These are phyloP conservation scores for Sporothrix variecibatus DNA, from an alignment of 2,329 filamentous ascomycete genomes.

Conservation along the genomic window DNA sequence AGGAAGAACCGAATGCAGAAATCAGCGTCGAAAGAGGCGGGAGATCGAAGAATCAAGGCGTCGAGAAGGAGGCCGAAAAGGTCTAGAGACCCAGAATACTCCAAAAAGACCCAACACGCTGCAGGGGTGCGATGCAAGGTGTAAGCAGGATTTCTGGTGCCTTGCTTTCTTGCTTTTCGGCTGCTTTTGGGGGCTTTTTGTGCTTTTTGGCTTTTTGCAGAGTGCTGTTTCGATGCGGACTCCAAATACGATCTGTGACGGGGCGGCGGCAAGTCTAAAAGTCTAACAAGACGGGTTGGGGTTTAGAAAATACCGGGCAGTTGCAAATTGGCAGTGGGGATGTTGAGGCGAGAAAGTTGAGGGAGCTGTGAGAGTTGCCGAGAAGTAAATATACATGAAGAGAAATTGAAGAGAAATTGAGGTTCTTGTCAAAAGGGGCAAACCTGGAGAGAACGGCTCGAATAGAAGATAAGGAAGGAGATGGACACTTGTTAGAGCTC, in stretches of 20 bases:
- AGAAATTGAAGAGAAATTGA: background rate
- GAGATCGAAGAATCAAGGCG: background rate
- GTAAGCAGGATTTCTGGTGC: slow-evolving; percentile 12
- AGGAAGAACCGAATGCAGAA: background rate
- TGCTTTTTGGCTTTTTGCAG: background rate
- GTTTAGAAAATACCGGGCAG: slow-evolving; percentile 9
- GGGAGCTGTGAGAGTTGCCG: background rate
- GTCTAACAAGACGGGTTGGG: background rate
- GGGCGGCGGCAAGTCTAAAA: slow-evolving; percentile 6
- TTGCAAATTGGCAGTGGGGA: background rate
- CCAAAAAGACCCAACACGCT: background rate
- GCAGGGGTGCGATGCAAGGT: slow-evolving; percentile 5
- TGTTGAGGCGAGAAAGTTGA: background rate
- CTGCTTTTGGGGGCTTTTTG: background rate
- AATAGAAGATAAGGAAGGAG: background rate
- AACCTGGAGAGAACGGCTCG: background rate
- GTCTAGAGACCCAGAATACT: background rate
- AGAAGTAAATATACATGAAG: background rate
- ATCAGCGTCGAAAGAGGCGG: background rate
- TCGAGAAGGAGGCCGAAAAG: background rate
- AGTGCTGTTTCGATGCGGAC: slow-evolving; percentile 2
- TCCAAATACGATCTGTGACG: background rate
- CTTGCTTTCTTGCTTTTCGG: slow-evolving; percentile 3
- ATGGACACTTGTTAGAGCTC: background rate
- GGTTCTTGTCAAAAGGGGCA: background rate